Base-by-base conservation (phyloP, 2,329 filamentous ascomycete genomes). In the Fusarium liriodendri region DNA sequence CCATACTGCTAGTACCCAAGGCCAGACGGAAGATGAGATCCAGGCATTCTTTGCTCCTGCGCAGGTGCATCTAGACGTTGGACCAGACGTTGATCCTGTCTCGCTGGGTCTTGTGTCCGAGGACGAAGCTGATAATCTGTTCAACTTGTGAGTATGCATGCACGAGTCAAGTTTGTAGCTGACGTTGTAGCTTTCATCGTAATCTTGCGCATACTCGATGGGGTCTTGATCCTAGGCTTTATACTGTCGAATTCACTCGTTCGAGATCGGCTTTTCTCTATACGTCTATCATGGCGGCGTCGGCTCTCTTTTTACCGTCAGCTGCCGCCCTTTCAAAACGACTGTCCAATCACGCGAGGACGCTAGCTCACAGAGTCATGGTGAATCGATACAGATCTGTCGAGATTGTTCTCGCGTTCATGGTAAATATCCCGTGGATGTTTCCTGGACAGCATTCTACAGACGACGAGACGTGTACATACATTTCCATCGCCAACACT, bases 351-450 rank as follows among this genome's bases (percentile, higher is more conserved):
- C 92, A 94, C 73, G 88, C 88, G 71, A 91, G 89, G 70, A 85
- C 85, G 27, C 86, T 94, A 5, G 92, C 90, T 0, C 88, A 90
- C 29, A 86, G 88, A 32, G 87, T 94, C 50, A 90, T 92, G 59
- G 82, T 86, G 0, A 87, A 88, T 54, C 89, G 91, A 3, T 88
- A 90, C 76, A 88, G 91, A 65, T 94, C 92, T 0, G 91, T 93
- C 7, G 92, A 94, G 79, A 93, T 94, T 65, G 90, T 94, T 0
- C 83, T 94, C 1, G 92, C 91, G 0, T 94, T 94, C 77, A 92
- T 94, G 89, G 88, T 93, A 35, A 94, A 94, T 70, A 88, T 94
- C 8, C 92, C 92, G 0, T 94, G 92, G 92, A 93, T 94, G 88
- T 89, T 89, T 33, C 90, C 91, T 2, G 90, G 91, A 3, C 84